These are phyloP conservation scores for Dendrocalamus sinicus DNA, from an alignment of 176 grass and related monocot species.

Conservation along the genomic window DNA sequence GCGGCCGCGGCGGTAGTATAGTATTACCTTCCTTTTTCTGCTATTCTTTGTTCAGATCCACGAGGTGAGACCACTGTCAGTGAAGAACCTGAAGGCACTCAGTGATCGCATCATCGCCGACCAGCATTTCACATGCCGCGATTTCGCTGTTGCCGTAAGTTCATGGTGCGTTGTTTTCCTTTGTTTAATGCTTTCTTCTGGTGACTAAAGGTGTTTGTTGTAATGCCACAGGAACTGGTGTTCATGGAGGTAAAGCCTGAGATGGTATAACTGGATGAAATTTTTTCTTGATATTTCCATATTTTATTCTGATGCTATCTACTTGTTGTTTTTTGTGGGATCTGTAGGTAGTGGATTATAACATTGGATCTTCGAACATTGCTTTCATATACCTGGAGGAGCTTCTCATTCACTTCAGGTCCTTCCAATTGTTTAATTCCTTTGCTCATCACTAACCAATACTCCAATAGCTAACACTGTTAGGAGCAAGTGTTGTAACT, in stretches of 20 bases:
- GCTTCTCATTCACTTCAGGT: constrained; percentile 83
- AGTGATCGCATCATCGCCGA: constrained; percentile 69
- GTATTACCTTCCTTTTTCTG: neutral
- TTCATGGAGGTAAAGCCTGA: constrained; percentile 76
- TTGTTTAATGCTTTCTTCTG: constrained; percentile 24
- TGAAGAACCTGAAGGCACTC: constrained; percentile 85
- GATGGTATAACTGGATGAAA: neutral
- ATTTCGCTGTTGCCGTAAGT: constrained; percentile 73
- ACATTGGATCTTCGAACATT: constrained; percentile 77
- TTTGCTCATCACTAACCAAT: neutral
- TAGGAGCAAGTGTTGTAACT: neutral
- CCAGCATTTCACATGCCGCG: constrained; percentile 83
- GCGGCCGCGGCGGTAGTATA: neutral
- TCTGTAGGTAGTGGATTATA: constrained; percentile 67
- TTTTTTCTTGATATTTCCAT: neutral
- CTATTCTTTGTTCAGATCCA: constrained; percentile 61
- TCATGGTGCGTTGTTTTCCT: neutral
- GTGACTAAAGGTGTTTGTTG: constrained; percentile 40
- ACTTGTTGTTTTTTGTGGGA: neutral
- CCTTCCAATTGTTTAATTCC: neutral
- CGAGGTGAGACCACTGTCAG: constrained; percentile 56
- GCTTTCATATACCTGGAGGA: constrained; percentile 70
- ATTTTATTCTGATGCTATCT: constrained; percentile 11
- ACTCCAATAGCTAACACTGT: neutral
- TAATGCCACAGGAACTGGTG: constrained; percentile 71